phyloP scores from a whole-genome alignment of 2,329 filamentous ascomycete species.

The Diaporthe sp. region DNA sequence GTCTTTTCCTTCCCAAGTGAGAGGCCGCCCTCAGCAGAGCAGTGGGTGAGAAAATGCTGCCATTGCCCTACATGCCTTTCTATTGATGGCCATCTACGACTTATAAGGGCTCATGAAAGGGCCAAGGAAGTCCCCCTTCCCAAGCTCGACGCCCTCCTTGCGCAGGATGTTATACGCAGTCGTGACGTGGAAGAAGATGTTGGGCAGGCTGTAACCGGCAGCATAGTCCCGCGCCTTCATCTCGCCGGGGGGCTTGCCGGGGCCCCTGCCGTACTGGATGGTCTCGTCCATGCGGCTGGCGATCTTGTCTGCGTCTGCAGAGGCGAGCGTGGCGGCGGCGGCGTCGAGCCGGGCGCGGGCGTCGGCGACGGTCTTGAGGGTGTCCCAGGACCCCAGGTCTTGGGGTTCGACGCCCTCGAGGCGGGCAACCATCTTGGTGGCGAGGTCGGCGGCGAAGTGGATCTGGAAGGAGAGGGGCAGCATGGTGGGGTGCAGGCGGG shows the following conservation, averaged over 20 bases:
- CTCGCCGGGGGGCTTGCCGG: neutral
- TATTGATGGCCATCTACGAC: neutral
- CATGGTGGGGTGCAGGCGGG: neutral
- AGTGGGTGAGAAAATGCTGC: too few relatives aligned
- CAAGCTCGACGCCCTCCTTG: slow-evolving; percentile 7
- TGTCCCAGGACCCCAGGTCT: neutral
- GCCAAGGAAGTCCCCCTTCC: neutral
- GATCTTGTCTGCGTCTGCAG: slow-evolving; percentile 4
- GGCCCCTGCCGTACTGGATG: neutral
- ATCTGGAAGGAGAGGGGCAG: neutral
- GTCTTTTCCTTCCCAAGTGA: too few relatives aligned
- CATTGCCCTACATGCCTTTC: neutral
- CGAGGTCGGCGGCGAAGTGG: neutral
- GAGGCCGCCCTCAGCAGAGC: neutral
- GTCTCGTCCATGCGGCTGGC: neutral
- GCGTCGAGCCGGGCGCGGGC: neutral
- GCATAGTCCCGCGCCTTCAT: slow-evolving; percentile 4
- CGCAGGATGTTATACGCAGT: slow-evolving; percentile 1
- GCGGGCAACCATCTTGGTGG: neutral
- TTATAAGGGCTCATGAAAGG: neutral
- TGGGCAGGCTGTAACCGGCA: neutral
- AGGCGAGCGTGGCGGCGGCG: neutral
- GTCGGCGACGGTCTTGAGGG: slow-evolving; percentile 2
- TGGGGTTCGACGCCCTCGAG: neutral
- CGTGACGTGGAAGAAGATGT: slow-evolving; percentile 12